Base-by-base conservation (phyloP, 345 rosid species). In the Heritiera littoralis region DNA sequence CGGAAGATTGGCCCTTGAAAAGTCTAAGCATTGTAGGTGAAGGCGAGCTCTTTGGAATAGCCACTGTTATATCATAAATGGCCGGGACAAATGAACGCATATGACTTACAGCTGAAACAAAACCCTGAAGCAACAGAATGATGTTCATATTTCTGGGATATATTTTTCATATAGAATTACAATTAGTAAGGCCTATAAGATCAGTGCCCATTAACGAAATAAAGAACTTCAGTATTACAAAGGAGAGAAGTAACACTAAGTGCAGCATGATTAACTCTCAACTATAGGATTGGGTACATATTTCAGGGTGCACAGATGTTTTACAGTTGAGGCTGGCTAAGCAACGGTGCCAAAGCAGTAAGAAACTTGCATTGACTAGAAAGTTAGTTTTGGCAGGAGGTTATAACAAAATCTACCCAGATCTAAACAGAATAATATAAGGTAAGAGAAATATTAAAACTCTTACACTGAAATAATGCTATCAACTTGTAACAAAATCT, bases 21-120 rank as follows among this genome's bases (percentile, higher is more conserved):
- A 95, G 85, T 82, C 97, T 90, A 40, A 93, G 84, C 88, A 93
- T 86, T 20, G 97, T 95, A n/a, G 99, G 98, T 40, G 91, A 84
- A 12, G 94, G 88, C 60, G 97, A 91, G 65, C 86, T 83, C 86
- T 87, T 89, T 8, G 96, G 94, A 80, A 96, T 92, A 72, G 92
- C 88, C 79, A 90, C 90, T 38, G 99, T 94, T 74, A 90, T 86
- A 82, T 96, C 97, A 86, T 96, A 96, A 79, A 96, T 89, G 81
- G 97, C 98, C 48, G 98, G 99, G 74, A 94, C 95, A 84, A 96
- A 96, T 38, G 95, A 85, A 61, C 99, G 94, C 97, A 96, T 88
- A 74, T 96, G 89, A 83, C 88, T 89, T 78, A 93, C 97, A 23
- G 98, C 96, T 82, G 99, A 84, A 75, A 95, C 98, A 87, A 95